A percentile compares a stretch with the other conserved stretches of the same genome.
phyloP scores from a whole-genome alignment of 2,329 filamentous ascomycete genomes.

The Ceratocystis eucalypticola region DNA sequence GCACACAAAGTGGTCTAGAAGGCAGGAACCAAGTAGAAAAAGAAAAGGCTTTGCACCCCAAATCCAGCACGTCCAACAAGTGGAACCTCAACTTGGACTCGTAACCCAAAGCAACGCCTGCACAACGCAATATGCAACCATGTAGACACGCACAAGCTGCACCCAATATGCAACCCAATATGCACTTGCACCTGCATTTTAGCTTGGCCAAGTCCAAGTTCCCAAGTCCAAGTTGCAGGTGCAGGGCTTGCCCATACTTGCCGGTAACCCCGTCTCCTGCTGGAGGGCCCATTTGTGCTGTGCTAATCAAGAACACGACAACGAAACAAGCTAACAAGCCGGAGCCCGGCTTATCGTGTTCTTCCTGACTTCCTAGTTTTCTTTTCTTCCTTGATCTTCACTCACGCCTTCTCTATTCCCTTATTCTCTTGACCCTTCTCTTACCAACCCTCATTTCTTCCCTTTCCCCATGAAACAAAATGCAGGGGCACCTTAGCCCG shows the following conservation, averaged over 20 bases:
- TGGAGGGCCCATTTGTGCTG: no score
- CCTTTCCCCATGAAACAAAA: neutral
- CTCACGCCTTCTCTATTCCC: neutral
- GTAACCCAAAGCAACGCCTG: neutral
- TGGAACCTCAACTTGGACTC: conserved; percentile 5
- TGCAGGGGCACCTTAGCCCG: conserved; percentile 7
- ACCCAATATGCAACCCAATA: neutral
- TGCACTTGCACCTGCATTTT: neutral
- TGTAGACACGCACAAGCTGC: neutral
- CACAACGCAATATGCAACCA: neutral
- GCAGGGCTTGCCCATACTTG: no score
- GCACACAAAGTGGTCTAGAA: neutral
- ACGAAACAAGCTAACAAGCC: neutral
- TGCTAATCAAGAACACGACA: no score
- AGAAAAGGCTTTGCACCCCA: no score
- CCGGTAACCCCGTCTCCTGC: neutral
- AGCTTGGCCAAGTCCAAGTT: neutral
- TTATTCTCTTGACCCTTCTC: neutral
- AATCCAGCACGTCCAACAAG: neutral
- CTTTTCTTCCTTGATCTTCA: neutral
- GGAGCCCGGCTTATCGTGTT: no score
- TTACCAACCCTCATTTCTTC: conserved; percentile 2
- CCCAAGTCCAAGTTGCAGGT: neutral
- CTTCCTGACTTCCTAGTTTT: neutral
- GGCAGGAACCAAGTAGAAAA: neutral